phyloP scores from a whole-genome alignment of 129 eudicot genomes.

The Flaveria brownii region DNA sequence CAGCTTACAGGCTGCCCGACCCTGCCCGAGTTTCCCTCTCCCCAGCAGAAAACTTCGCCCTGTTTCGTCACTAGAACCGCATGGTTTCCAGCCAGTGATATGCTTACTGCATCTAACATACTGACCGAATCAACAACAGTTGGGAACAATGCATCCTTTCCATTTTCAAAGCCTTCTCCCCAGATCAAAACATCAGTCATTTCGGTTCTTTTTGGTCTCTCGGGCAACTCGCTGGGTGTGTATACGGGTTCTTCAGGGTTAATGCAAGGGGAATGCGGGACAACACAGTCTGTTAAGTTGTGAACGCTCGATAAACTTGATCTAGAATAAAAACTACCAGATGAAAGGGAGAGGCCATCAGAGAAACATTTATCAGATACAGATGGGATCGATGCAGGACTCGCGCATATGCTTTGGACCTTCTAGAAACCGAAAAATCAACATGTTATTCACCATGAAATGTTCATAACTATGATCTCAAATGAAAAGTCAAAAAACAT shows the following conservation, averaged over 20 bases:
- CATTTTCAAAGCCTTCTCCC: constrained; percentile 56
- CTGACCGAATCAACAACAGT: constrained; percentile 50
- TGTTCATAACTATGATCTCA: neutral
- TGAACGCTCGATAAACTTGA: constrained; percentile 52
- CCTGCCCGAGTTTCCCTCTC: constrained; percentile 56
- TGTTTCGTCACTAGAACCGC: constrained; percentile 55
- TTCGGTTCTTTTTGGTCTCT: constrained; percentile 15
- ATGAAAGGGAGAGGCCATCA: constrained; percentile 56
- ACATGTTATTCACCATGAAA: neutral
- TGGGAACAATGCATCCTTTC: constrained; percentile 52
- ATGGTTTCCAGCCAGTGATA: constrained; percentile 46
- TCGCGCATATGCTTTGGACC: constrained; percentile 51
- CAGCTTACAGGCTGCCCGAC: constrained; percentile 36
- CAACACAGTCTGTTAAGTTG: constrained; percentile 32
- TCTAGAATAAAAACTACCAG: constrained; percentile 56
- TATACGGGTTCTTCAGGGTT: constrained; percentile 37
- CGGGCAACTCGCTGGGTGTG: constrained; percentile 11
- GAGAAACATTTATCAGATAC: constrained; percentile 51
- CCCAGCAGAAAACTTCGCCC: constrained; percentile 70
- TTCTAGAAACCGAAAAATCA: constrained; percentile 23
- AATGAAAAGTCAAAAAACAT: neutral
- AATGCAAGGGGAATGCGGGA: constrained; percentile 38
- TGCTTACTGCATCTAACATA: constrained; percentile 51
- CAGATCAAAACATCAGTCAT: constrained; percentile 56
- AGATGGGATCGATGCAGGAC: constrained; percentile 46